Conservation (phyloP, 2,329 filamentous ascomycete species). For the Chaetoscypha palmicola region DNA sequence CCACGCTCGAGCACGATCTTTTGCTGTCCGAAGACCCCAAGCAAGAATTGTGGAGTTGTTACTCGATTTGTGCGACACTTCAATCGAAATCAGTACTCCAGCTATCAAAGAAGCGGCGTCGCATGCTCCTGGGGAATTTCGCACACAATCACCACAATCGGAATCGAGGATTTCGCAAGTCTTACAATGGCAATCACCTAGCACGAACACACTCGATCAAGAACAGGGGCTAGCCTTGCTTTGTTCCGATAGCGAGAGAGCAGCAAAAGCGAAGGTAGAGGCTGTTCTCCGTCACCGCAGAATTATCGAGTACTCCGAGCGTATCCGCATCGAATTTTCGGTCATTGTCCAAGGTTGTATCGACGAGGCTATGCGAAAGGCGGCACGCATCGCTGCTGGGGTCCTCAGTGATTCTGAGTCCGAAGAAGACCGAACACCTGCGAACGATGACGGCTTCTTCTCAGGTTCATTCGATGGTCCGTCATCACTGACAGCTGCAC, state of each 20-base stretch:
- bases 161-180: conserved; percentile 93
- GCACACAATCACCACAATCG: conserved; percentile 91
- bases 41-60: conserved; percentile 91
- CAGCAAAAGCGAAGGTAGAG: conserved; percentile 84
- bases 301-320: conserved; percentile 92
- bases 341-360: conserved; percentile 94
- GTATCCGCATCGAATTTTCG: conserved; percentile 89
- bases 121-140: conserved; percentile 65
- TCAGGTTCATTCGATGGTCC: conserved; percentile 51
- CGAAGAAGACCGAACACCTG: conserved; percentile 36
- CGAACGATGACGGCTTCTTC: conserved; percentile 45
- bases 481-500: conserved; percentile 49
- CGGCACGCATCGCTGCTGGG: conserved; percentile 78
- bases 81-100: conserved; percentile 88
- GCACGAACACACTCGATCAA: conserved; percentile 83
- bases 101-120: conserved; percentile 78
- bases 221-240: conserved; percentile 82
- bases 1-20: conserved; percentile 77
- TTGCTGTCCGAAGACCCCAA: conserved; percentile 82
- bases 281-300: conserved; percentile 84
- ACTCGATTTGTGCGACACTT: conserved; percentile 90
- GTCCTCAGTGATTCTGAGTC: conserved; percentile 60
- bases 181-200: conserved; percentile 92
- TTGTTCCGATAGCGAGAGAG: conserved; percentile 82
- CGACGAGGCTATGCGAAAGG: conserved; percentile 82